Percentiles rank a stretch among this genome's conserved stretches.
Evolutionary conservation across 768 basidiomycete genomes (phyloP).

Genomic region (Leccinum barrowsii): DNA sequence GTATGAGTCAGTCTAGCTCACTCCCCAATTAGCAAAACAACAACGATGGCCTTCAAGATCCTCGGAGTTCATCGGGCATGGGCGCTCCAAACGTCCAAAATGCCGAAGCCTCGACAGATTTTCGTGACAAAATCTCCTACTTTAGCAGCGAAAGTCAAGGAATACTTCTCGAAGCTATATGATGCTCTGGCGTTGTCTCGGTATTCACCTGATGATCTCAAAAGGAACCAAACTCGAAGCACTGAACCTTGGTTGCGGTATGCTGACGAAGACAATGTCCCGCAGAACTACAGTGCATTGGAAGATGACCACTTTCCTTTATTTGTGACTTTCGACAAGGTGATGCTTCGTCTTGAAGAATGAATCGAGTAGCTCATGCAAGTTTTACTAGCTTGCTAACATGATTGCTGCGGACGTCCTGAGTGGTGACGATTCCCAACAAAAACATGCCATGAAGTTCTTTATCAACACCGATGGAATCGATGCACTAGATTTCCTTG

Average conservation of each 20-base stretch:
- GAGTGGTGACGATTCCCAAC: conserved; percentile 3
- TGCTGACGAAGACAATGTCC: conserved; percentile 29
- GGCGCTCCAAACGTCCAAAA: conserved; percentile 30
- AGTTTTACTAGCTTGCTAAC: conserved; percentile 14
- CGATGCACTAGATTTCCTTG: conserved; percentile 20
- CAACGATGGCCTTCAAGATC: conserved; percentile 76
- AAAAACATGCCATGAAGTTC: conserved; percentile 4
- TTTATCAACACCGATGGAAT: conserved; percentile 16
- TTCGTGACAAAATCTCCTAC: conserved; percentile 70
- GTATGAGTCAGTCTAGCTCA: background rate
- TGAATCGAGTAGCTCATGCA: background rate
- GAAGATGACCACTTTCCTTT: conserved; percentile 63
- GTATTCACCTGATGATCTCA: conserved; percentile 38
- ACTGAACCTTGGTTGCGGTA: conserved; percentile 33
- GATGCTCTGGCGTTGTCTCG: conserved; percentile 39
- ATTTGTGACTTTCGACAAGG: conserved; percentile 64
- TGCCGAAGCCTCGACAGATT: conserved; percentile 56
- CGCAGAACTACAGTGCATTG: conserved; percentile 51
- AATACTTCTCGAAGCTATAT: conserved; percentile 56
- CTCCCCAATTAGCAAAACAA: conserved; percentile 53
- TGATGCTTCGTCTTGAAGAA: conserved; percentile 22
- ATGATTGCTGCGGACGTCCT: conserved; percentile 28
- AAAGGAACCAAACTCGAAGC: conserved; percentile 20
- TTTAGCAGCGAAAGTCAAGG: conserved; percentile 62
- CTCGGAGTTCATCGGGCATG: conserved; percentile 58